phyloP scores from a whole-genome alignment of 2,329 filamentous ascomycete genomes.

The Alternaria conjuncta region DNA sequence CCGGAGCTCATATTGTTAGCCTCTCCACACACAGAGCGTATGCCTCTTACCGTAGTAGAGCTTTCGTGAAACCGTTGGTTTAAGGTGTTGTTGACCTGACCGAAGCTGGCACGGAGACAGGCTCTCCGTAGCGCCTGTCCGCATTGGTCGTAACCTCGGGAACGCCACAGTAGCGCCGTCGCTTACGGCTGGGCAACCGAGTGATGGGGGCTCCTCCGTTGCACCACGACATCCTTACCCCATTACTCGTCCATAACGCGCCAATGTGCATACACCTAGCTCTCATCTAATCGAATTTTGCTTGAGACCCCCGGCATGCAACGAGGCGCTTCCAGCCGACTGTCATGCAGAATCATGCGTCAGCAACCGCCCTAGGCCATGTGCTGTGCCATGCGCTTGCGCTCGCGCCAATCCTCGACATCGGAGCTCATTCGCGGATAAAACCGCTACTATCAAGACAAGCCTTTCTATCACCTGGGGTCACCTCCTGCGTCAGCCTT shows the following conservation, averaged over 20 bases:
- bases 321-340: neutral
- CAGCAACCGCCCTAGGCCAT: neutral
- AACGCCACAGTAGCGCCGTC: conserved; percentile 3
- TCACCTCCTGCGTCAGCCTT: neutral
- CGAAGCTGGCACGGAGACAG: neutral
- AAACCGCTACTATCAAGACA: neutral
- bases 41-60: neutral
- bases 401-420: neutral
- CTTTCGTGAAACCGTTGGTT: neutral
- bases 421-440: conserved; percentile 2
- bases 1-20: neutral
- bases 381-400: neutral
- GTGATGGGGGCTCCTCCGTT: conserved; percentile 2
- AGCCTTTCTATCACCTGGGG: neutral
- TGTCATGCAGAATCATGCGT: neutral
- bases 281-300: neutral
- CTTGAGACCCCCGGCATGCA: neutral
- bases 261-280: neutral
- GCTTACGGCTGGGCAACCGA: neutral
- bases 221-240: neutral
- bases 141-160: neutral
- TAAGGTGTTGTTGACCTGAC: neutral
- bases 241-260: neutral
- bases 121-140: conserved; percentile 1
- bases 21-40: neutral